Evolutionary conservation across 306 rosid species (phyloP).

Genomic region (Citrullus mucosospermus): DNA sequence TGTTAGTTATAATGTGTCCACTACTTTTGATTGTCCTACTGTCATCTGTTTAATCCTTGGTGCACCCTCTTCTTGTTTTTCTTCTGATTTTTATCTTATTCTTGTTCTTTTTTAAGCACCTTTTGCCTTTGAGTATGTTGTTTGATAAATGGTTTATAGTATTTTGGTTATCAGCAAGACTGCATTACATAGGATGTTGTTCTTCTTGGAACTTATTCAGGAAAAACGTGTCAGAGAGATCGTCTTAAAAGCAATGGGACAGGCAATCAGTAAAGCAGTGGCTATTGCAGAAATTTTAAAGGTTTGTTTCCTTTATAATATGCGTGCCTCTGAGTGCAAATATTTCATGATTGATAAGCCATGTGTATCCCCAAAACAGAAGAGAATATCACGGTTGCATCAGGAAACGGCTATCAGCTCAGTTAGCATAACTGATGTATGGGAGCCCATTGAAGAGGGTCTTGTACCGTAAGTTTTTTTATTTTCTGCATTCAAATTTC

Average conservation of each 20-base stretch:
- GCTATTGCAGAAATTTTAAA: constrained; percentile 86
- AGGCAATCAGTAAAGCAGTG: constrained; percentile 96
- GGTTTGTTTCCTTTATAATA: constrained; percentile 26
- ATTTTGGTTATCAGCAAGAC: background rate
- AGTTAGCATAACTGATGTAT: constrained; percentile 85
- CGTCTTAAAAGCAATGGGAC: constrained; percentile 97
- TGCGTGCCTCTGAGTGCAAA: background rate
- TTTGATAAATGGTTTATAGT: background rate
- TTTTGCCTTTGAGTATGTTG: background rate
- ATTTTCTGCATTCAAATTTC: background rate
- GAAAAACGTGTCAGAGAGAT: constrained; percentile 76
- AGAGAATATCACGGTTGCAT: constrained; percentile 55
- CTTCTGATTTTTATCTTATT: background rate
- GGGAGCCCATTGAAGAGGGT: constrained; percentile 99
- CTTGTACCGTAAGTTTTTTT: constrained; percentile 71
- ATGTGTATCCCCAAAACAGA: constrained; percentile 32
- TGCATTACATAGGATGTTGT: background rate
- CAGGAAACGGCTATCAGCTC: constrained; percentile 88
- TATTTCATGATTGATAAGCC: background rate
- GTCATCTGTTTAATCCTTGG: background rate
- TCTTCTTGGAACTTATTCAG: constrained; percentile 23
- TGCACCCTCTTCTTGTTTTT: background rate
- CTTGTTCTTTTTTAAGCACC: background rate
- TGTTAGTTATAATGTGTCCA: background rate
- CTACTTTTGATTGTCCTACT: background rate